Evolutionary conservation across 139 green algal genomes (phyloP).

Genomic region (Chlorella sp.): DNA sequence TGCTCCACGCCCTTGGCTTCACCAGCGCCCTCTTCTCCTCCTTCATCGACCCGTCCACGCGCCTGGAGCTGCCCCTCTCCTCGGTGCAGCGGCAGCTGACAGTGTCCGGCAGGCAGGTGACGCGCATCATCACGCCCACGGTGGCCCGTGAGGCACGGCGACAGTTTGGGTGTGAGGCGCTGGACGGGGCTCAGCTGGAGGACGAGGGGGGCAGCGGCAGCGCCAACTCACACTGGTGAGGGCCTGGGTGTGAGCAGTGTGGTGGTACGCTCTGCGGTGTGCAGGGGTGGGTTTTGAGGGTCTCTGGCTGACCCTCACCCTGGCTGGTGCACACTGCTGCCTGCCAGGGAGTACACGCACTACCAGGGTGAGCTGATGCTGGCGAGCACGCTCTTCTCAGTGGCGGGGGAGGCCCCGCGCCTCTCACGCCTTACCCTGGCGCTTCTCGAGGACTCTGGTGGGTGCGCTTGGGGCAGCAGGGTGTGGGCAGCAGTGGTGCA

Average conservation of each 20-base stretch:
- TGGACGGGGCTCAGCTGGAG: slow-evolving; percentile 56
- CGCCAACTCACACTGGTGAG: slow-evolving; percentile 48
- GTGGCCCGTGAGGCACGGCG: slow-evolving; percentile 22
- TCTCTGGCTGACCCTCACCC: too few relatives aligned
- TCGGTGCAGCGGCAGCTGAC: not conserved
- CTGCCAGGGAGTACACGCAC: slow-evolving; percentile 6
- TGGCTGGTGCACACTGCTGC: not conserved
- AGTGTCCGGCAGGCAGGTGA: slow-evolving; percentile 6
- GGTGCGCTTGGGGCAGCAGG: too few relatives aligned
- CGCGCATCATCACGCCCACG: slow-evolving; percentile 17
- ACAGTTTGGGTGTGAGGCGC: slow-evolving; percentile 49
- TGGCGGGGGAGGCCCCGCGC: not conserved
- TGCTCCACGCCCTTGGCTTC: slow-evolving; percentile 46
- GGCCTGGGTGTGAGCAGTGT: too few relatives aligned
- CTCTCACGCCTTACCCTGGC: not conserved
- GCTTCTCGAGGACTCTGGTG: slow-evolving; percentile 1
- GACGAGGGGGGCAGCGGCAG: slow-evolving; percentile 51
- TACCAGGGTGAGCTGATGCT: slow-evolving; percentile 9
- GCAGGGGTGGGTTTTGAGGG: too few relatives aligned
- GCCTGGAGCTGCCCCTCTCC: not conserved
- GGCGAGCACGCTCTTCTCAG: not conserved
- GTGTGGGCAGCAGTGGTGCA: too few relatives aligned
- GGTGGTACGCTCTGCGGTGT: too few relatives aligned
- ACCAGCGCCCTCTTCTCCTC: slow-evolving; percentile 23
- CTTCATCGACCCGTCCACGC: slow-evolving; percentile 1